Percentiles rank a stretch among this genome's conserved stretches.
Conservation (phyloP, 768 basidiomycete species). For the Serendipita sp. region DNA sequence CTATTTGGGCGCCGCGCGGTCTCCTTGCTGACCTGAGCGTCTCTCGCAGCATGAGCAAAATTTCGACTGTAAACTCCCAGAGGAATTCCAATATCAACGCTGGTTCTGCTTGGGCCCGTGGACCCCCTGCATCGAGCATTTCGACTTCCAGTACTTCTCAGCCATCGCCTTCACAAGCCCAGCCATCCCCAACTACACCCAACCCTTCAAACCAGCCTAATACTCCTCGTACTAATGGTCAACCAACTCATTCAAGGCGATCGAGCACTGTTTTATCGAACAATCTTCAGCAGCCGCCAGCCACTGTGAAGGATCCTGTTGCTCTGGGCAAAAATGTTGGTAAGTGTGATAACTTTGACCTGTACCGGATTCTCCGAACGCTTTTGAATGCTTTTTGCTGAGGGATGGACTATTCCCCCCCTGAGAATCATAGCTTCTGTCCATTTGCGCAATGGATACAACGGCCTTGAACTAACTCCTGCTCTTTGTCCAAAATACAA, state of each 20-base stretch:
- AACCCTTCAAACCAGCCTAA: neutral
- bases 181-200: neutral
- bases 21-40: neutral
- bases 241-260: neutral
- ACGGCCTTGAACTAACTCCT: neutral
- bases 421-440: neutral
- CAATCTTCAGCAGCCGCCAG: neutral
- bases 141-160: neutral
- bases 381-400: neutral
- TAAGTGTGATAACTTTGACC: neutral
- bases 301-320: neutral
- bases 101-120: neutral
- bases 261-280: neutral
- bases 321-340: neutral
- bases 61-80: neutral
- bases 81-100: neutral
- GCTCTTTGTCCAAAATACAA: neutral
- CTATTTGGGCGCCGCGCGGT: neutral
- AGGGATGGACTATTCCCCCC: neutral
- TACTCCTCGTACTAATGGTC: neutral
- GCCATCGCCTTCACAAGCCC: neutral
- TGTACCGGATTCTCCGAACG: neutral
- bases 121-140: neutral
- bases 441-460: neutral
- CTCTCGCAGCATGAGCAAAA: conserved; percentile 2